A percentile compares a stretch with the other conserved stretches of the same genome.
phyloP scores from a whole-genome alignment of 495 filamentous ascomycete genomes.

The Cercophora sp. region DNA sequence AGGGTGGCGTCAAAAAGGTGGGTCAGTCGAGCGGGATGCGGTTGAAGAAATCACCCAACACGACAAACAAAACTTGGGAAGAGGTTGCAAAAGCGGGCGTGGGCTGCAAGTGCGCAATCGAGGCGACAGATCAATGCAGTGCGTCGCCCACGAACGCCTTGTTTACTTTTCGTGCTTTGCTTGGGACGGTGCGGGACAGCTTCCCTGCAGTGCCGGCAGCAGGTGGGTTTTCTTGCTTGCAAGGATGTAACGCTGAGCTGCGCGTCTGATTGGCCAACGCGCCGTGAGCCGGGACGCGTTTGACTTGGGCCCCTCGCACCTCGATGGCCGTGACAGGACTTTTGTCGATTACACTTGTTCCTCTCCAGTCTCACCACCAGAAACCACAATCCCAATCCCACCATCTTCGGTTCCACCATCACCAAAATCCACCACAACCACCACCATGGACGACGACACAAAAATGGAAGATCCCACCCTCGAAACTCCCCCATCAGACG shows the following conservation, averaged over 20 bases:
- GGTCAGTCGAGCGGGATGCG: too few species aligned
- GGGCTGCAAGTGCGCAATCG: neutral
- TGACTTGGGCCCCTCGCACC: neutral
- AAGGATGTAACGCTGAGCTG: neutral
- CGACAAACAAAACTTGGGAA: too few species aligned
- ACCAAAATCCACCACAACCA: slow-evolving; percentile 25
- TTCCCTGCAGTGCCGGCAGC: neutral
- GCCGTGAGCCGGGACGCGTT: neutral
- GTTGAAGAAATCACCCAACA: too few species aligned
- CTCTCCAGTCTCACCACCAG: too few species aligned
- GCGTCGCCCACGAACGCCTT: neutral
- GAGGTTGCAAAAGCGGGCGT: too few species aligned
- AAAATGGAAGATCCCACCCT: slow-evolving; percentile 42
- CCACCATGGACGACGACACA: slow-evolving; percentile 32
- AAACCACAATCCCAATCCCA: too few species aligned
- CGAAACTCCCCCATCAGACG: slow-evolving; percentile 52
- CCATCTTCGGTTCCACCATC: neutral
- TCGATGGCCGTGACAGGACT: too few species aligned
- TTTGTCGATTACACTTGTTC: too few species aligned
- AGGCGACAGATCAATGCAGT: neutral
- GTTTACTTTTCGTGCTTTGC: slow-evolving; percentile 9
- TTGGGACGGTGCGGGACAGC: too few species aligned
- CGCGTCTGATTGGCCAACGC: slow-evolving; percentile 2
- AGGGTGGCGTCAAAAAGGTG: too few species aligned
- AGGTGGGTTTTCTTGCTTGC: neutral